Evolutionary conservation across 1,284 basidiomycete species (phyloP).

Genomic region (Singerocomus inundabilis): DNA sequence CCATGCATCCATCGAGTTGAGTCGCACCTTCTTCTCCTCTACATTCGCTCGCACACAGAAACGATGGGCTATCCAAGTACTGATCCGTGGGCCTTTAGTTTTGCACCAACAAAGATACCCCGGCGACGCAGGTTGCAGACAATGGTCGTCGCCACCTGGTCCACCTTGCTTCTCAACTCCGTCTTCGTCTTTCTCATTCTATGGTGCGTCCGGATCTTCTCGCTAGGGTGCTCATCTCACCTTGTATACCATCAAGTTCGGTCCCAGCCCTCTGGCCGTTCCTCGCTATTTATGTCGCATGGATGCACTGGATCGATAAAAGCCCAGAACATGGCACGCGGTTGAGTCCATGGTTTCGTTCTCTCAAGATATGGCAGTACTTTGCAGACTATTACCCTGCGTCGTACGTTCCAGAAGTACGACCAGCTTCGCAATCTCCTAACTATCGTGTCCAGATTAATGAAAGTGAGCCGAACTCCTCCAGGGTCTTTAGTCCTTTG

Average conservation of each 20-base stretch:
- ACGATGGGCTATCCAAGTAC: neutral
- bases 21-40: slow-evolving; percentile 28
- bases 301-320: slow-evolving; percentile 75
- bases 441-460: slow-evolving; percentile 12
- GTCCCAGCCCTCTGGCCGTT: slow-evolving; percentile 88
- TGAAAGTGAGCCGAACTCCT: slow-evolving; percentile 23
- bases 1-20: slow-evolving; percentile 67
- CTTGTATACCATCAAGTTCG: slow-evolving; percentile 54
- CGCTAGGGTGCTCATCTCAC: slow-evolving; percentile 3
- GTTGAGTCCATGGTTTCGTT: slow-evolving; percentile 75
- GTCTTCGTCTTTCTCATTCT: slow-evolving; percentile 73
- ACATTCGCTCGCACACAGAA: neutral
- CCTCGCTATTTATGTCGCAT: slow-evolving; percentile 78
- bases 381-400: slow-evolving; percentile 94
- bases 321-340: slow-evolving; percentile 81
- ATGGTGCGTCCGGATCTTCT: slow-evolving; percentile 55
- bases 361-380: slow-evolving; percentile 73
- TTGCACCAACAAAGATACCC: slow-evolving; percentile 74
- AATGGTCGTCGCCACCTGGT: slow-evolving; percentile 85
- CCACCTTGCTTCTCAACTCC: slow-evolving; percentile 72
- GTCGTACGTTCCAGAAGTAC: slow-evolving; percentile 55
- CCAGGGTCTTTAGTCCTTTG: neutral
- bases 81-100: slow-evolving; percentile 41
- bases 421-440: neutral
- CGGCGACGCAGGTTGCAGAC: slow-evolving; percentile 81